Evolutionary conservation across 2,329 filamentous ascomycete genomes (phyloP).

Genomic region (Exophiala phaeomuriformis): DNA sequence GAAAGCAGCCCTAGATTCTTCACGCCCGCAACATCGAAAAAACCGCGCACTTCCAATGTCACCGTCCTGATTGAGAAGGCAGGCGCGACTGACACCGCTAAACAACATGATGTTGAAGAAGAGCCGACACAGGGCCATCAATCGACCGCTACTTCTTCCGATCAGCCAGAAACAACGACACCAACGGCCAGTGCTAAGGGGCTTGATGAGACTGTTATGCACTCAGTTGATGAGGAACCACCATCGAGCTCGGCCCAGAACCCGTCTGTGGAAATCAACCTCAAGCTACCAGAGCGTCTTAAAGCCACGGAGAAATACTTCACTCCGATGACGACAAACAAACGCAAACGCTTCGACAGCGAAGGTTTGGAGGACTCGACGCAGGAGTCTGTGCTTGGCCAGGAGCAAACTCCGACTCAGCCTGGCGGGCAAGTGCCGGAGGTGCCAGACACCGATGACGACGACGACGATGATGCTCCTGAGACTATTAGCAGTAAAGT

Average conservation of each 20-base stretch:
- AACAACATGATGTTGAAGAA: background rate
- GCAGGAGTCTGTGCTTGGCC: background rate
- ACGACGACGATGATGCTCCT: constrained; percentile 14
- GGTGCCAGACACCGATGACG: background rate
- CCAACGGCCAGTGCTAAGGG: background rate
- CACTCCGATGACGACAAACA: constrained; percentile 1
- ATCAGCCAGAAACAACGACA: background rate
- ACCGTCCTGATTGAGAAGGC: no score
- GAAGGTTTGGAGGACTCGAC: constrained; percentile 6
- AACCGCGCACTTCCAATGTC: background rate
- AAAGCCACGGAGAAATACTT: constrained; percentile 1
- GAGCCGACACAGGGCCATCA: background rate
- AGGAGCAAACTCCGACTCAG: background rate
- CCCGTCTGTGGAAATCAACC: background rate
- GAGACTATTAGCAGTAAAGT: constrained; percentile 12
- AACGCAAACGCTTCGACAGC: constrained; percentile 16
- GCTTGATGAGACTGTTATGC: background rate
- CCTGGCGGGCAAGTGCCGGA: background rate
- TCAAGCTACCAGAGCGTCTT: background rate
- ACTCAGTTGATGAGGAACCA: background rate
- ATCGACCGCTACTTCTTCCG: background rate
- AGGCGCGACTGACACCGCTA: background rate
- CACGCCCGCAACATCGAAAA: background rate
- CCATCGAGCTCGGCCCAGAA: background rate
- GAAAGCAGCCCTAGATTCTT: background rate